Conservation (phyloP, 345 rosid species). For the Erysimum cheiranthoides region DNA sequence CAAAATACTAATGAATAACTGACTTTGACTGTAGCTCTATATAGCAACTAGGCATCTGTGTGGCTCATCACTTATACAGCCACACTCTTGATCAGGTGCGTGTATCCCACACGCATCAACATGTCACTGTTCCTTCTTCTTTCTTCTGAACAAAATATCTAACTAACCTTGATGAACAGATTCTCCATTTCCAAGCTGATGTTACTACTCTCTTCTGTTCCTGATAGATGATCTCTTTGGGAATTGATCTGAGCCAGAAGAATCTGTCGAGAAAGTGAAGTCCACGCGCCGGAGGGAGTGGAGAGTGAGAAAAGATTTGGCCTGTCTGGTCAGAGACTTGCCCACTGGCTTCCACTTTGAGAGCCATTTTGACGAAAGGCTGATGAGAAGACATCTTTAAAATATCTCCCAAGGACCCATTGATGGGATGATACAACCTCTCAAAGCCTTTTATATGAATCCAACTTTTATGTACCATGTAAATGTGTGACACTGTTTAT, state of each 20-base stretch:
- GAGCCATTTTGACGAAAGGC: conserved; percentile 39
- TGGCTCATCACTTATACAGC: conserved; percentile 21
- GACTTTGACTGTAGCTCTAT: conserved; percentile 46
- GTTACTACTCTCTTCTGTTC: not conserved
- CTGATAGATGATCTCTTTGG: conserved; percentile 9
- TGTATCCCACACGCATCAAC: conserved; percentile 17
- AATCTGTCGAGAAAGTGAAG: conserved; percentile 4
- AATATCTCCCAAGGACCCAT: conserved; percentile 44
- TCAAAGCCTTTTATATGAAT: conserved; percentile 15
- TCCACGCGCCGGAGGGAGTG: conserved; percentile 28
- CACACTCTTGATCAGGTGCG: conserved; percentile 42
- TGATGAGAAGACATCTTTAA: conserved; percentile 29
- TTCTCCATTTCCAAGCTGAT: conserved; percentile 20
- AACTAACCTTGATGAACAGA: conserved; percentile 14
- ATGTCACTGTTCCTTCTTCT: not conserved
- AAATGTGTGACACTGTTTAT: conserved; percentile 38
- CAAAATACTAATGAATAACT: conserved; percentile 44
- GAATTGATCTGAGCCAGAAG: not conserved
- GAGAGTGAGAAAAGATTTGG: conserved; percentile 30
- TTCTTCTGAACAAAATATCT: not conserved
- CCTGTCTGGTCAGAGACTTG: conserved; percentile 28
- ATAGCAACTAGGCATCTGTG: conserved; percentile 46
- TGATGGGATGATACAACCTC: conserved; percentile 33
- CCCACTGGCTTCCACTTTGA: conserved; percentile 45
- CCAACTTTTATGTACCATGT: conserved; percentile 33